Evolutionary conservation across 495 filamentous ascomycete genomes (phyloP), one percentile per base, ranked within the genome.

Genomic region (Podospora pseudoanserina): DNA sequence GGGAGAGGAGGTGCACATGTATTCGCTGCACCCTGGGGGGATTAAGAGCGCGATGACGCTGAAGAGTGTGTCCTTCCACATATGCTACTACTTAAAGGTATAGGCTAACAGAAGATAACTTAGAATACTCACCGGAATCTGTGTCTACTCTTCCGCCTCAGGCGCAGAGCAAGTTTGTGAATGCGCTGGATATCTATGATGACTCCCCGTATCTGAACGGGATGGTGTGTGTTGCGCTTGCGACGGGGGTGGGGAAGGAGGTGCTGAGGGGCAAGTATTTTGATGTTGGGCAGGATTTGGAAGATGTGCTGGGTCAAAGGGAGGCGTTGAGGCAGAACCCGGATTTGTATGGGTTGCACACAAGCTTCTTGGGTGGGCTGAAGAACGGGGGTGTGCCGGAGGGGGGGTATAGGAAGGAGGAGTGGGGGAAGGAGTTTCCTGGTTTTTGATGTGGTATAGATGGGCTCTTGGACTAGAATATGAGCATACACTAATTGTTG

Each of bases 191-290:
- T 54, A 62, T 74, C 15, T 79, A 77, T 68, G 72, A 72, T 30
- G 77, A 79, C 30, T 77, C 77, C 30, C 74, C 75, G 0, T 75
- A 79, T 62, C 72, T 79, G 20, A 79, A 76, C 69, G 77, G 75
- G 20, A 79, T 79, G 77, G 65, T 74, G 18, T 77, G 74, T 61
- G 75, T 77, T 1, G 75, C 75, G 56, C 66, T 77, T 49, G 77
- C 75, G 4, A 69, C 68, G 9, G 77, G 75, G 1, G 5, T 79
- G 3, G 75, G 59, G 54, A 79, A 74, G 68, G 65, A 70, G 6
- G 72, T 49, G 5, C 65, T 78, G 27, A 55, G 71, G 60, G 75
- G 76, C 2, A 68, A 65, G 61, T 78, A 78, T 59, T 65, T 76
- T 44, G 76, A 78, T 55, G 76, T 77, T 5, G 70, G 71, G 2